phyloP scores from a whole-genome alignment of 169 alveolate genomes.

The Besnoitia besnoiti region DNA sequence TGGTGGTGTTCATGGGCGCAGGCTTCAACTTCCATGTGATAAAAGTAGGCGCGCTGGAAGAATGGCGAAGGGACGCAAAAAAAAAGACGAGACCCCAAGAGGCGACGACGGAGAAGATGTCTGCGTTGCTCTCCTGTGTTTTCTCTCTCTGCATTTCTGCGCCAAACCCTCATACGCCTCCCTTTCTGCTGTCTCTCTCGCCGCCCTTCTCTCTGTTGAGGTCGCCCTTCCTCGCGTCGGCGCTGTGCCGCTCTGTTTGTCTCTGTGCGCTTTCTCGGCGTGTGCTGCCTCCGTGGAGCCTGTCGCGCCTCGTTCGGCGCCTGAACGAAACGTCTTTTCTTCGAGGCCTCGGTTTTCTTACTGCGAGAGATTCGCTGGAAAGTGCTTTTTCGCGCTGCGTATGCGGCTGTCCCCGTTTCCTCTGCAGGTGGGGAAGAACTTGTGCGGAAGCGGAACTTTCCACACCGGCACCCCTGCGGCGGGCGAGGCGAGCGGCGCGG shows the following conservation, averaged over 20 bases:
- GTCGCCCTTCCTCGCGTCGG: too few relatives aligned
- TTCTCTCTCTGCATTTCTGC: background rate
- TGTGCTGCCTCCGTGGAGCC: too few relatives aligned
- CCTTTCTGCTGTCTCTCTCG: too few relatives aligned
- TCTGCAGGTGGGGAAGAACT: background rate
- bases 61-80: background rate
- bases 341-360: too few relatives aligned
- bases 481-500: background rate
- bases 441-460: constrained; percentile 13
- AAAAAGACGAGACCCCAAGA: background rate
- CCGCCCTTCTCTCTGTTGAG: too few relatives aligned
- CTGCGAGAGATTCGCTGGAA: too few relatives aligned
- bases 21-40: background rate
- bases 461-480: background rate
- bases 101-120: background rate
- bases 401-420: background rate
- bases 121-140: background rate
- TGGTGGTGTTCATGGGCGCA: background rate
- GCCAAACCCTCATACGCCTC: too few relatives aligned
- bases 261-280: too few relatives aligned
- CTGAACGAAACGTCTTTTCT: too few relatives aligned
- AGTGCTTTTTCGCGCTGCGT: too few relatives aligned
- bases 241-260: too few relatives aligned
- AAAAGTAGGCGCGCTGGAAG: background rate
- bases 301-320: too few relatives aligned